Evolutionary conservation across 495 filamentous ascomycete species (phyloP), one percentile per base, ranked within the genome.

Genomic region (Cudoniella acicularis): DNA sequence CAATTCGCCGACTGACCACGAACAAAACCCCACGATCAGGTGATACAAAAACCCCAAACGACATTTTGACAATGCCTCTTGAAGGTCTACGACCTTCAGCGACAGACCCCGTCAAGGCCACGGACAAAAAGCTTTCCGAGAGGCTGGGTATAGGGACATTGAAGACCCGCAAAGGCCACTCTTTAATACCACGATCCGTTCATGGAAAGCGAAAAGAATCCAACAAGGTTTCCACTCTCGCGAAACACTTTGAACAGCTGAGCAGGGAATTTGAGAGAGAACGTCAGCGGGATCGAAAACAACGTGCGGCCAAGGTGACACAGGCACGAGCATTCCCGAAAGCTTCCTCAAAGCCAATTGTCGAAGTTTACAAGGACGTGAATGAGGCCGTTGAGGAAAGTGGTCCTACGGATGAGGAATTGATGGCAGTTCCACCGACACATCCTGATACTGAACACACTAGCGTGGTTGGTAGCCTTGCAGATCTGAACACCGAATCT

Each of bases 201-300:
- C 83, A 81, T 9, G 80, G 76, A 16, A 82, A 78, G 60, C 81
- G 75, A 46, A 87, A 80, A 45, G 84, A 87, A 51, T 80, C 86
- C 1, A 89, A n/a, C n/a, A n/a, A 87, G 51, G 95, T 99, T 0
- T 92, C 90, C 3, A 90, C 83, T 3, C 80, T 98, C 26, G 91
- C 95, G 13, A 91, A 90, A 66, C 95, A 98, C 70, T 97, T 98
- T 66, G 95, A 99, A 69, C 92, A 97, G 67, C 72, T 99, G 30
- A 96, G 91, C 57, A 87, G 92, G 4, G 95, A 99, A 64, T 98
- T 98, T 63, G 92, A 99, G 66, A 95, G 92, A 67, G 93, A 98
- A 75, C 80, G 95, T 40, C 81, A 92, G 49, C 88, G 87, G 56
- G 92, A 99, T 66, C 83, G 87, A 67, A 85, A 85, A 49, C 87